Evolutionary conservation across 2,329 filamentous ascomycete species (phyloP).

Genomic region (Pseudogymnoascus sp.): DNA sequence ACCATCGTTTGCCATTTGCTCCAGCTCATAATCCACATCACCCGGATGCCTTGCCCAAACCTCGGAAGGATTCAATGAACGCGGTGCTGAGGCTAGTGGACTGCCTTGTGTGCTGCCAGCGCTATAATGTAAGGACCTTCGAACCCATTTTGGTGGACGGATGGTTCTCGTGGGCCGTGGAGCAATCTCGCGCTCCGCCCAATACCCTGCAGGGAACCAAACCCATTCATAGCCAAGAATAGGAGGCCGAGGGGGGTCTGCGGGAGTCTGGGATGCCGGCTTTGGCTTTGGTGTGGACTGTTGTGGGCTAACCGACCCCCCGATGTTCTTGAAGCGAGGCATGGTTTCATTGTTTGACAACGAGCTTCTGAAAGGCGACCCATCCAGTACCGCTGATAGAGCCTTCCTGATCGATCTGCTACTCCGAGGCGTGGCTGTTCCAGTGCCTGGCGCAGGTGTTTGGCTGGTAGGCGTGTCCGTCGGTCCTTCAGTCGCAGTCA

Average conservation of each 20-base stretch:
- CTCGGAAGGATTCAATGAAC: neutral
- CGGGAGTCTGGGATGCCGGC: neutral
- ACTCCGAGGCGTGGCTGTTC: neutral
- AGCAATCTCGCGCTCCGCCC: slow-evolving; percentile 46
- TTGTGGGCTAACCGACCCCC: neutral
- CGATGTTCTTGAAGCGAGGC: neutral
- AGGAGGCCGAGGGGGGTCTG: slow-evolving; percentile 48
- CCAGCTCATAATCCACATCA: neutral
- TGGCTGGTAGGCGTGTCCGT: neutral
- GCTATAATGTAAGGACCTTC: neutral
- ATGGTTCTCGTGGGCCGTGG: neutral
- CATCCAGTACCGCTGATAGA: neutral
- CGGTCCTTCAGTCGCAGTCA: neutral
- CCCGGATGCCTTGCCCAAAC: neutral
- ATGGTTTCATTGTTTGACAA: neutral
- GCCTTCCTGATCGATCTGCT: neutral
- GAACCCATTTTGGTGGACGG: neutral
- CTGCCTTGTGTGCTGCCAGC: neutral
- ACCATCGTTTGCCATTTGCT: neutral
- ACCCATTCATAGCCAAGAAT: slow-evolving; percentile 52
- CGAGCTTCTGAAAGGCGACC: neutral
- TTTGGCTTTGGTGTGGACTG: neutral
- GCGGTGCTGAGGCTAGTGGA: neutral
- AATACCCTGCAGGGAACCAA: slow-evolving; percentile 55
- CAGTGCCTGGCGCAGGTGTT: neutral